Evolutionary conservation across 2,329 filamentous ascomycete genomes (phyloP).

Genomic region (Scolecobasidium constrictum): DNA sequence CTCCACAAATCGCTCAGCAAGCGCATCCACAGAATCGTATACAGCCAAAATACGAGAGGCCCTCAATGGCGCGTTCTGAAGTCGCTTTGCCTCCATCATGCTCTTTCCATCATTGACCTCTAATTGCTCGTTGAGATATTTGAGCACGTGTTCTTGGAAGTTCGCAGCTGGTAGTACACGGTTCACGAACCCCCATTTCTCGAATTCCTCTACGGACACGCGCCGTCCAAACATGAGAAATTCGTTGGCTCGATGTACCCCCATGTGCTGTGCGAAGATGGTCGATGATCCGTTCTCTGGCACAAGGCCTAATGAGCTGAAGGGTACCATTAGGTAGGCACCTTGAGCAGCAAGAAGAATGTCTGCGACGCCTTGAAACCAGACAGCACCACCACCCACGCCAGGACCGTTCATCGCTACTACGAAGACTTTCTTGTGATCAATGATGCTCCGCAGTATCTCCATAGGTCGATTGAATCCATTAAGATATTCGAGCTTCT

Average conservation of each 20-base stretch:
- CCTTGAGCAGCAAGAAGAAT: slow-evolving; percentile 35
- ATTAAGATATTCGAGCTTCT: slow-evolving; percentile 21
- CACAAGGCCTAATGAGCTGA: slow-evolving; percentile 36
- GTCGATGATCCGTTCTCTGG: slow-evolving; percentile 38
- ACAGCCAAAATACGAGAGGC: slow-evolving; percentile 35
- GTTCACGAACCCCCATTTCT: slow-evolving; percentile 35
- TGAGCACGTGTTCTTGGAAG: slow-evolving; percentile 31
- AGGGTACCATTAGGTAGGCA: slow-evolving; percentile 38
- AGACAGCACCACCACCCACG: slow-evolving; percentile 39
- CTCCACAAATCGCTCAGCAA: slow-evolving; percentile 37
- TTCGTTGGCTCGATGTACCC: slow-evolving; percentile 40
- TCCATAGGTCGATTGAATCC: slow-evolving; percentile 23
- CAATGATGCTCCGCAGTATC: slow-evolving; percentile 35
- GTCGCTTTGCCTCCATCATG: slow-evolving; percentile 41
- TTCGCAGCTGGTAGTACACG: slow-evolving; percentile 29
- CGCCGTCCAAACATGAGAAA: slow-evolving; percentile 42
- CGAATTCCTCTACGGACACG: slow-evolving; percentile 30
- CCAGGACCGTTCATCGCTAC: slow-evolving; percentile 40
- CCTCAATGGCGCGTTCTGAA: slow-evolving; percentile 36
- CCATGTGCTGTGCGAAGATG: slow-evolving; percentile 36
- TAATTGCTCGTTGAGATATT: slow-evolving; percentile 33
- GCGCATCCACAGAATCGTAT: slow-evolving; percentile 35
- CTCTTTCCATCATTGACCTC: slow-evolving; percentile 38
- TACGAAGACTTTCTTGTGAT: slow-evolving; percentile 40
- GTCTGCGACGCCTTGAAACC: slow-evolving; percentile 38